A percentile compares a stretch with the other conserved stretches of the same genome.
These are phyloP conservation scores for Corymbia maculata DNA, from an alignment of 345 rosid genomes.

Conservation along the genomic window DNA sequence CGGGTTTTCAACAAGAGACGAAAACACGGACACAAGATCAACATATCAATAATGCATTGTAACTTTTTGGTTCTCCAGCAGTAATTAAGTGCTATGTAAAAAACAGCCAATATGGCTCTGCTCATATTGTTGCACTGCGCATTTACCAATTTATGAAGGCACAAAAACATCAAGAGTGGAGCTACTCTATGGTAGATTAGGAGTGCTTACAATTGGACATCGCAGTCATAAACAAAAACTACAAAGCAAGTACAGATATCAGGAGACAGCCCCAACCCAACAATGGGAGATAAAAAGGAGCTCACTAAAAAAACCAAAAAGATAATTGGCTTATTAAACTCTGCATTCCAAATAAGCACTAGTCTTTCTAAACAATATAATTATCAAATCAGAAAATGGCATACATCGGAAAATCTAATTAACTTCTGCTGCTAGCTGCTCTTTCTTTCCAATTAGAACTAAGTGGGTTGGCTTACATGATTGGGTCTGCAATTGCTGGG, in stretches of 20 bases:
- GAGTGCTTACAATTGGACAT: not conserved
- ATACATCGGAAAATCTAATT: not conserved
- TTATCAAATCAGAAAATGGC: not conserved
- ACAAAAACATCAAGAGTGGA: not conserved
- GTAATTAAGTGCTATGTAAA: not conserved
- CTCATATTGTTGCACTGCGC: not conserved
- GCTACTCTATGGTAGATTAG: not conserved
- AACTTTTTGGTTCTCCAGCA: not conserved
- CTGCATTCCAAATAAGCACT: not conserved
- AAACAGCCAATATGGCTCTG: not conserved
- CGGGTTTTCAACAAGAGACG: not conserved
- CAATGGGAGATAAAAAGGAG: not conserved
- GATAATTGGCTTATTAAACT: not conserved
- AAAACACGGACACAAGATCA: not conserved
- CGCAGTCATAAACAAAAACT: not conserved
- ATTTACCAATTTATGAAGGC: not conserved
- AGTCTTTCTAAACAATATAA: not conserved
- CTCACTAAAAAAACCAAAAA: not conserved
- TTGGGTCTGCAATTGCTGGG: conserved; percentile 14
- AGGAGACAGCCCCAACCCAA: not conserved
- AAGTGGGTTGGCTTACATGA: conserved; percentile 19
- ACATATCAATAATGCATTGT: not conserved
- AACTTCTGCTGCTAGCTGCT: conserved; percentile 12
- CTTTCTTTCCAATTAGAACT: conserved; percentile 21
- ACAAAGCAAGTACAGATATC: not conserved